Percentiles rank a stretch among this genome's conserved stretches.
Evolutionary conservation across 257 asterid species (phyloP).

Genomic region (Nicotiana tabacum): DNA sequence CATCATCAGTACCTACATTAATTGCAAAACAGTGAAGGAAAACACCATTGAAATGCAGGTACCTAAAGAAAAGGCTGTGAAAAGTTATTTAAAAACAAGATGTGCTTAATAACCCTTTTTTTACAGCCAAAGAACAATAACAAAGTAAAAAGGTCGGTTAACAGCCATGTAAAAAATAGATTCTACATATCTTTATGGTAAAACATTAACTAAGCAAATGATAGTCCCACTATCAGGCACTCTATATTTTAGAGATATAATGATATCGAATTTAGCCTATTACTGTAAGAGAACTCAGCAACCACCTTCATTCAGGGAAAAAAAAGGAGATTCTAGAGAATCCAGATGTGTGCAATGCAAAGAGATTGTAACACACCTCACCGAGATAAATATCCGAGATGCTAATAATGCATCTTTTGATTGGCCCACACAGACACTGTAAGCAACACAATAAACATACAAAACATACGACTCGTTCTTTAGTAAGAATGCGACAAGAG

Average conservation of each 20-base stretch:
- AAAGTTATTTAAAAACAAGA: neutral
- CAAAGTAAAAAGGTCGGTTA: neutral
- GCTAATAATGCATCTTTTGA: neutral
- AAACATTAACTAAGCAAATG: neutral
- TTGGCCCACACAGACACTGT: conserved; percentile 4
- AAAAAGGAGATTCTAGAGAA: neutral
- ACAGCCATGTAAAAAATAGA: neutral
- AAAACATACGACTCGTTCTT: neutral
- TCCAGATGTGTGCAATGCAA: neutral
- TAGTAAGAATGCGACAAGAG: neutral
- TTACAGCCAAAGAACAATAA: neutral
- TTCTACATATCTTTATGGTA: neutral
- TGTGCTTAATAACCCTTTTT: neutral
- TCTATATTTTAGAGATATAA: neutral
- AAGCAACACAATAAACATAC: neutral
- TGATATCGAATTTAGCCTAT: neutral
- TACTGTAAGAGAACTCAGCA: neutral
- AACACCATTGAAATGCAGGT: neutral
- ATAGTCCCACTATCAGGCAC: neutral
- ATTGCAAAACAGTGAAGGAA: neutral
- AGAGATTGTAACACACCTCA: conserved; percentile 10
- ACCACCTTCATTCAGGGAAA: neutral
- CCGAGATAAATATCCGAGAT: neutral
- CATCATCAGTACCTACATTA: conserved; percentile 52
- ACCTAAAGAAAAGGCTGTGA: neutral